A percentile compares a stretch with the other conserved stretches of the same genome.
Evolutionary conservation across 106 monocot genomes (phyloP).

Genomic region (Ottelia alismoides): DNA sequence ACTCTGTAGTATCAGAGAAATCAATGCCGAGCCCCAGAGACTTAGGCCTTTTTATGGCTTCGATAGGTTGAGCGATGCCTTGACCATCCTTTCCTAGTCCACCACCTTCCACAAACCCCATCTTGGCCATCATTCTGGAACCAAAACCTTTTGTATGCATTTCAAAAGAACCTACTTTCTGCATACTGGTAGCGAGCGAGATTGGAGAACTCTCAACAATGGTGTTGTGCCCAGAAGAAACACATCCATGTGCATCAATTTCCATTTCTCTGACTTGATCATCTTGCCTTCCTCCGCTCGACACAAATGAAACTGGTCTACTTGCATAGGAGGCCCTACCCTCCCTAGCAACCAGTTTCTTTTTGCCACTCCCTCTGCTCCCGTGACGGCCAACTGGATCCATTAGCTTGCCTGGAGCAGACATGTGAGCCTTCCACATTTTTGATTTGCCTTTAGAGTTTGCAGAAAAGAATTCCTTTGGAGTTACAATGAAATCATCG

Average conservation of each 20-base stretch:
- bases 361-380: conserved; percentile 11
- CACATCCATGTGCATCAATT: conserved; percentile 10
- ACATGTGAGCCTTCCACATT: conserved; percentile 9
- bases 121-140: conserved; percentile 91
- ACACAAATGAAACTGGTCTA: conserved; percentile 64
- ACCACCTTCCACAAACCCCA: conserved; percentile 79
- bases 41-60: conserved; percentile 66
- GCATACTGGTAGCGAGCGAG: no score
- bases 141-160: conserved; percentile 94
- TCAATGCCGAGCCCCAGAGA: conserved; percentile 76
- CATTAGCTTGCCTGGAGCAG: conserved; percentile 35
- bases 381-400: background rate
- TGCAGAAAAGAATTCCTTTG: background rate
- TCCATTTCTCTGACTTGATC: conserved; percentile 19
- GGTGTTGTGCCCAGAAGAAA: no score
- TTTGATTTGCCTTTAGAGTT: conserved; percentile 11
- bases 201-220: no score
- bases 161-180: conserved; percentile 70
- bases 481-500: conserved; percentile 38
- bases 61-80: conserved; percentile 61
- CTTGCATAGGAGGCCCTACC: conserved; percentile 21
- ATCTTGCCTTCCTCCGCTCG: conserved; percentile 51
- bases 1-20: conserved; percentile 17
- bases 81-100: conserved; percentile 82
- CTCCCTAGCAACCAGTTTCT: conserved; percentile 1